phyloP scores from a whole-genome alignment of 2,329 filamentous ascomycete species.

The Stylonectria norvegica region DNA sequence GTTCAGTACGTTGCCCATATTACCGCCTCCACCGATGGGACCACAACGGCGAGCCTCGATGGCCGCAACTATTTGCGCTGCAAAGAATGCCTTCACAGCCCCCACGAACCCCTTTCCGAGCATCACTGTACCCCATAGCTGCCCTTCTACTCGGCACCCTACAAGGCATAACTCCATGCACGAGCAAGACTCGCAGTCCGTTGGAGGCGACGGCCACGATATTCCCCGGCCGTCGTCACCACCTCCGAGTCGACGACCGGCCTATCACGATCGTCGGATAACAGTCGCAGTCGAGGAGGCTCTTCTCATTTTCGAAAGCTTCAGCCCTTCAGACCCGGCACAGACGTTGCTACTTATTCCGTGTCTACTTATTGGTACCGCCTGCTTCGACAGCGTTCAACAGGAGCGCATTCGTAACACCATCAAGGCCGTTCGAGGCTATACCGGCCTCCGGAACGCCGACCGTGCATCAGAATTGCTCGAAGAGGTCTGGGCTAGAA shows the following conservation, averaged over 20 bases:
- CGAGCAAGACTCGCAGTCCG: conserved; percentile 32
- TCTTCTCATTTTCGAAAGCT: conserved; percentile 50
- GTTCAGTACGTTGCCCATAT: conserved; percentile 26
- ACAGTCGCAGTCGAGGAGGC: conserved; percentile 55
- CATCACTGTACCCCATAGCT: conserved; percentile 27
- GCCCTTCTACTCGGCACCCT: conserved; percentile 33
- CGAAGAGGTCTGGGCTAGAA: conserved; percentile 57
- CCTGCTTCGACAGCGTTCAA: conserved; percentile 52
- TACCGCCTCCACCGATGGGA: conserved; percentile 15
- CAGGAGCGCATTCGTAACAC: conserved; percentile 51
- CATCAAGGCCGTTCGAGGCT: conserved; percentile 50
- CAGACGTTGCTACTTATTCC: conserved; percentile 60
- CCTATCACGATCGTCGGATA: conserved; percentile 49
- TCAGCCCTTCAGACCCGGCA: conserved; percentile 55
- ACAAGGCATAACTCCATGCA: conserved; percentile 41
- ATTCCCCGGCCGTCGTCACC: conserved; percentile 37
- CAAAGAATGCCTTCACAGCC: conserved; percentile 17
- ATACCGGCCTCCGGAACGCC: conserved; percentile 58
- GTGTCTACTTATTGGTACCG: conserved; percentile 58
- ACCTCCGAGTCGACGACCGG: conserved; percentile 45
- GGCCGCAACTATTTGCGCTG: conserved; percentile 29
- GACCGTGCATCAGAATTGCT: conserved; percentile 53
- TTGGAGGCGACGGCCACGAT: conserved; percentile 14
- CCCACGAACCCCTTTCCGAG: conserved; percentile 8
- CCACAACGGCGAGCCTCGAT: conserved; percentile 35